phyloP scores from a whole-genome alignment of 192 early-diverging fungal genomes.

The Endogone sp. region DNA sequence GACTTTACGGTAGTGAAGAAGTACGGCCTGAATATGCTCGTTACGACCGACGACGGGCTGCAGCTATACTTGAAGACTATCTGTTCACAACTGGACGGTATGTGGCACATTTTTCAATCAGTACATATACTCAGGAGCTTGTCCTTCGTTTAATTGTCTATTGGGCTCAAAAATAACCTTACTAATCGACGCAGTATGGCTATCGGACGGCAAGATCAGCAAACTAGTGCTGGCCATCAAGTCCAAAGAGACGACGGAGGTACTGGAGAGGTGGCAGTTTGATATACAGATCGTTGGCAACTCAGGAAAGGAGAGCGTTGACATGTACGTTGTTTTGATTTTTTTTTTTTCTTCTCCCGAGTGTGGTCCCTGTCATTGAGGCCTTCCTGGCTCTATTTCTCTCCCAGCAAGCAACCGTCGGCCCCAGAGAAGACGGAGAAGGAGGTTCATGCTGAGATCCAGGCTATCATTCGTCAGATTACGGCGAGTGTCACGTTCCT shows the following conservation, averaged over 20 bases:
- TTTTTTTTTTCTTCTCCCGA: background rate
- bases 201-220: conserved; percentile 65
- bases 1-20: conserved; percentile 85
- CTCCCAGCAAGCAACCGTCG: no score
- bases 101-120: conserved; percentile 9
- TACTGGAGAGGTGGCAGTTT: conserved; percentile 94
- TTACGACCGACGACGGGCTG: conserved; percentile 71
- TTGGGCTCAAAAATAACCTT: background rate
- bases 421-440: conserved; percentile 49
- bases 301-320: conserved; percentile 2
- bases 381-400: no score
- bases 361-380: background rate
- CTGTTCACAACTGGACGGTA: conserved; percentile 78
- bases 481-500: conserved; percentile 87
- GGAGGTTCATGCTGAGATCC: conserved; percentile 72
- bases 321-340: background rate
- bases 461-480: conserved; percentile 89
- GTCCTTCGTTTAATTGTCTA: background rate
- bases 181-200: conserved; percentile 67
- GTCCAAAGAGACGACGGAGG: conserved; percentile 77
- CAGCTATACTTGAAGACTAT: conserved; percentile 73
- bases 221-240: conserved; percentile 87
- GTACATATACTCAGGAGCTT: background rate
- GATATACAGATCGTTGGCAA: conserved; percentile 73
- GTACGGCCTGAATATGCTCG: conserved; percentile 81